A percentile compares a stretch with the other conserved stretches of the same genome.
These are phyloP conservation scores for Colletotrichum australisinense DNA, from an alignment of 2,329 filamentous ascomycete species.

Conservation along the genomic window DNA sequence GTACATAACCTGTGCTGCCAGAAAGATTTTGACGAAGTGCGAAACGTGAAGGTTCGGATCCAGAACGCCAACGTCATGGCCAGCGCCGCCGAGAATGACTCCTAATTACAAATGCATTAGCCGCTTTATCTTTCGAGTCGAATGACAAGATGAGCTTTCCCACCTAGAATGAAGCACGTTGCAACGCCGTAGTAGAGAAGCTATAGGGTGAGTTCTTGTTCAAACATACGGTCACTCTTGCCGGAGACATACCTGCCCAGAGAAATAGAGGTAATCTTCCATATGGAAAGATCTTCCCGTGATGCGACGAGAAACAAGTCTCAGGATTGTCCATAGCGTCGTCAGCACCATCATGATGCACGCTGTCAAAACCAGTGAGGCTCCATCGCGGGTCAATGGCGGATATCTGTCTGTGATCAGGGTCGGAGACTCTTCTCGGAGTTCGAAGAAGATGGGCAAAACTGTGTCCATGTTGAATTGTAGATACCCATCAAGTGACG, in stretches of 20 bases:
- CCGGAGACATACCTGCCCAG: not conserved
- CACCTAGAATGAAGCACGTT: constrained; percentile 4
- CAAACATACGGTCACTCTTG: not conserved
- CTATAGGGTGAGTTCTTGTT: not conserved
- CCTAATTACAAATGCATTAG: not conserved
- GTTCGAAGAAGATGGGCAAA: not conserved
- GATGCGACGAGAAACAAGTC: constrained; percentile 1
- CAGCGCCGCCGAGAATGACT: constrained; percentile 2
- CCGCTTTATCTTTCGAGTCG: not conserved
- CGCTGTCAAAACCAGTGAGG: not conserved
- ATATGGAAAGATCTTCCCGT: not conserved
- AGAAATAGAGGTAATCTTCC: constrained; percentile 14
- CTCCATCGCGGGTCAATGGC: not conserved
- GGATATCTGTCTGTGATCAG: not conserved
- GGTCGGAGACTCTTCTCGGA: not conserved
- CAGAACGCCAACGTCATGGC: constrained; percentile 5
- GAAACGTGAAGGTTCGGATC: not conserved
- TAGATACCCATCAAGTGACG: not conserved
- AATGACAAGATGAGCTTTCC: not conserved
- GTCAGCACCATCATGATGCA: constrained; percentile 8
- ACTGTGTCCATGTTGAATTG: not conserved
- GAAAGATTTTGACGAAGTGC: not conserved
- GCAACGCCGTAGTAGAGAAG: constrained; percentile 4
- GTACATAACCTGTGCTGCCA: constrained; percentile 13
- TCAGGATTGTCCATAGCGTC: constrained; percentile 2